Conservation (phyloP, 192 early-diverging fungal genomes). For the Funneliformis mosseae region DNA sequence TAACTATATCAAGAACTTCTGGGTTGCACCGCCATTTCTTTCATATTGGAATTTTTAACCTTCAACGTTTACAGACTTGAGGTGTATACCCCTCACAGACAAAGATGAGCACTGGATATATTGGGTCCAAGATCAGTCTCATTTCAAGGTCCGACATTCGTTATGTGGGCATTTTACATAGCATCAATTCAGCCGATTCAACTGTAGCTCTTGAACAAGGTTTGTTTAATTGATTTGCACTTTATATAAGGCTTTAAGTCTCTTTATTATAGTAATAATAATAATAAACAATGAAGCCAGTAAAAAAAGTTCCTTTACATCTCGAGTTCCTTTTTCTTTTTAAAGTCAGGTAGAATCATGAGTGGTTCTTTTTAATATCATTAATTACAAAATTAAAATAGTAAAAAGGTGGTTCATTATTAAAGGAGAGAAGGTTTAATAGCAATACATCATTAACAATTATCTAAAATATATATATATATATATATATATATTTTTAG, state of each 20-base stretch:
- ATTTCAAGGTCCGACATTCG: slow-evolving; percentile 89
- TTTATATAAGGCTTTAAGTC: not conserved
- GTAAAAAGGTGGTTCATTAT: no score
- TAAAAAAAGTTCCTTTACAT: not conserved
- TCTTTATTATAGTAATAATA: not conserved
- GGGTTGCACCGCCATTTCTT: not conserved
- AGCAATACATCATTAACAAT: not conserved
- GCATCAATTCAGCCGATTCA: slow-evolving; percentile 82
- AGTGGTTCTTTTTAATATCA: not conserved
- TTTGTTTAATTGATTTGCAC: slow-evolving; percentile 34
- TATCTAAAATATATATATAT: no score
- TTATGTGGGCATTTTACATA: slow-evolving; percentile 87
- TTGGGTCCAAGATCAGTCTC: slow-evolving; percentile 68
- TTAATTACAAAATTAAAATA: no score
- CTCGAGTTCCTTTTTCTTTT: not conserved
- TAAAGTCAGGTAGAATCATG: not conserved
- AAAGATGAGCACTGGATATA: slow-evolving; percentile 47
- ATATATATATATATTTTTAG: no score
- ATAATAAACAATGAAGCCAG: not conserved
- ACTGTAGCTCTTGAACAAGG: slow-evolving; percentile 91
- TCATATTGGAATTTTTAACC: not conserved
- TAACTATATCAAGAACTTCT: not conserved
- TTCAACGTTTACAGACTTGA: not conserved
- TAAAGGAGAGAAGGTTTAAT: no score
- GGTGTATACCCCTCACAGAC: not conserved